A percentile compares a stretch with the other conserved stretches of the same genome.
Conservation (phyloP, 1,284 basidiomycete genomes). For the Omphalotus olearius region DNA sequence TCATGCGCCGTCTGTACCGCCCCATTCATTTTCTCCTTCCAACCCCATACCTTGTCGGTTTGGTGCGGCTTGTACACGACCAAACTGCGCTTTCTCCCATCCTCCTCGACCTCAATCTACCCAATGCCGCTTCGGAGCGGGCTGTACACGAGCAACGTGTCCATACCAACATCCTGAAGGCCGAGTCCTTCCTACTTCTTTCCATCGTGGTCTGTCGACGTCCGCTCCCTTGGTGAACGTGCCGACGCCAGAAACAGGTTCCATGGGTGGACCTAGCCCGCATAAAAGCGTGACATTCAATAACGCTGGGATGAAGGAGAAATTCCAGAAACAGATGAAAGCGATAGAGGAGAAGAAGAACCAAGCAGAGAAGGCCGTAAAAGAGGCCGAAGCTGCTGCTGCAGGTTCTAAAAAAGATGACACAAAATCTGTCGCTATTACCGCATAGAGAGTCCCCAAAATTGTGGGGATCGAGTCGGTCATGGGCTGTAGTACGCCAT, state of each 20-base stretch:
- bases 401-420: constrained; percentile 50
- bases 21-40: constrained; percentile 26
- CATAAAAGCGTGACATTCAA: constrained; percentile 71
- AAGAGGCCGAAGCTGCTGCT: constrained; percentile 50
- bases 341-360: constrained; percentile 54
- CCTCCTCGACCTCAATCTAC: constrained; percentile 40
- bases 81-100: constrained; percentile 66
- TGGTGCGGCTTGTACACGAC: constrained; percentile 70
- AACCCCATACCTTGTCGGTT: constrained; percentile 63
- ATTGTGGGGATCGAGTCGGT: not conserved
- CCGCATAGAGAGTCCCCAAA: constrained; percentile 34
- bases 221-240: constrained; percentile 56
- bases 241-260: constrained; percentile 56
- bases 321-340: constrained; percentile 53
- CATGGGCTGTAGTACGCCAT: too few relatives aligned
- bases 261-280: constrained; percentile 55
- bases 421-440: constrained; percentile 47
- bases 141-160: constrained; percentile 75
- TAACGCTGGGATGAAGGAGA: constrained; percentile 44
- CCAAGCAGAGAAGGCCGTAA: constrained; percentile 55
- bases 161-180: constrained; percentile 77
- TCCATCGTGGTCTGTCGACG: constrained; percentile 70
- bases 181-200: constrained; percentile 68
- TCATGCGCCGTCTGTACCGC: constrained; percentile 14
- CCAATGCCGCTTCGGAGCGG: constrained; percentile 71